Base-by-base conservation (phyloP, 768 basidiomycete species). In the Cytidiella melzeri region DNA sequence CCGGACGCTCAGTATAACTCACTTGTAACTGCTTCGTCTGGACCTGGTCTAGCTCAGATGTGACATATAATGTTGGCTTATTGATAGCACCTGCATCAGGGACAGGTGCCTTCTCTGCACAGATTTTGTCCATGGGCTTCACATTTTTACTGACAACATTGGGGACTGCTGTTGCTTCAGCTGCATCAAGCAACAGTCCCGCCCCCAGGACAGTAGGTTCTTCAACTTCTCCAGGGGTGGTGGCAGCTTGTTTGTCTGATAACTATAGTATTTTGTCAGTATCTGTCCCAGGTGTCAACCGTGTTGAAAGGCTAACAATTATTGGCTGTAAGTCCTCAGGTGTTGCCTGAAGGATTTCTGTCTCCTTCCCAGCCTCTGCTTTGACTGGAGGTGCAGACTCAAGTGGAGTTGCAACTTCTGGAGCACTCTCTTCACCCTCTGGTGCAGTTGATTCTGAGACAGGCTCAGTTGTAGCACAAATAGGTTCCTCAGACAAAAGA, bases 191-290 rank as follows among this genome's bases (percentile, higher is more conserved):
- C 9, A 19, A 9, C n/a, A 19, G 9, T 41, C 10, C 40, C 40
- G 9, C 40, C n/a, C 10, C 40, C 40, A 19, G 7, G 25, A 20
- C 47, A 48, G 39, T 24, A 41, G 47, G 38, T 25, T 41, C 47
- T 24, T 13, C 36, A 24, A 25, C 47, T 30, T 41, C 25, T 13
- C 20, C 39, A 30, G 38, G 28, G 1, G 38, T 28, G 4, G 23
- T 18, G 21, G 25, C 47, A 27, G 28, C 27, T n/a, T 13, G 27
- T 19, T 34, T 15, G 30, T 34, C 30, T 15, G 7, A 34, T 34
- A 25, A 24, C 15, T 7, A 12, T 23, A 26, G 30, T 34, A 13
- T 24, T 43, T 6, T 1, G 18, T 18, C 18, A 24, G 7, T 10
- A 26, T 24, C 40, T 20, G 10, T 6, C 9, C 9, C 40, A 41